Evolutionary conservation across 1,284 basidiomycete genomes (phyloP), one percentile per base, ranked within the genome.

Genomic region (Kalmanozyma brasiliensis): DNA sequence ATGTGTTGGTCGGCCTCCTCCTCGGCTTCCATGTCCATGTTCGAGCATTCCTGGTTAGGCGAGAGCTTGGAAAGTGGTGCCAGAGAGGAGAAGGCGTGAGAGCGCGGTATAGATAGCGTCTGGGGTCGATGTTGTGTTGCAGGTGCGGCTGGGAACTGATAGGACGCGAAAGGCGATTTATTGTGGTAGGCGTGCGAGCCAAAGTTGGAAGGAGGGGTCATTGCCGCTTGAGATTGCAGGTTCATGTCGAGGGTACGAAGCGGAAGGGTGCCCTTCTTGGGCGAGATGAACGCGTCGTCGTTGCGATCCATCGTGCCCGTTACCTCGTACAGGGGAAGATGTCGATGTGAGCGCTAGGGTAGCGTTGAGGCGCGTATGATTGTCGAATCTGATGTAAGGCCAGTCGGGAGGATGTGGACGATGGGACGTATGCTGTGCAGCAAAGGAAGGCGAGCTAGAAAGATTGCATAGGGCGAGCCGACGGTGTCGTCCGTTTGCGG

Each of bases 151-250:
- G 65, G 57, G 22, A 60, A 49, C 13, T 63, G 55, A 16, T 69
- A 49, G 6, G 44, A 52, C 8, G 53, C 60, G 29, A 74, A 74
- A 10, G 72, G 72, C 35, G 72, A 67, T 30, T 74, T n/a, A n/a
- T n/a, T 67, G 24, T 65, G 56, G 36, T 51, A 62, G 37, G 58
- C 51, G 23, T 52, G 46, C 8, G 68, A 48, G 52, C 65, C 62
- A 35, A 75, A 64, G 52, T 42, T 68, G 23, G 66, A 62, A n/a
- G 73, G 70, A 20, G 73, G 73, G 24, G 73, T 75, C 73, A 75
- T 75, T 62, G 59, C 61, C 19, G 59, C 38, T 16, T 70, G 57
- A 14, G 70, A 40, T 16, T 53, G 41, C 16, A 58, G 32, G 34
- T 65, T 55, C 40, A 59, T 24, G 35, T 51, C 56, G 42, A 62